Conservation (phyloP, 805 yeast species). For the Starmerella tilneyi region DNA sequence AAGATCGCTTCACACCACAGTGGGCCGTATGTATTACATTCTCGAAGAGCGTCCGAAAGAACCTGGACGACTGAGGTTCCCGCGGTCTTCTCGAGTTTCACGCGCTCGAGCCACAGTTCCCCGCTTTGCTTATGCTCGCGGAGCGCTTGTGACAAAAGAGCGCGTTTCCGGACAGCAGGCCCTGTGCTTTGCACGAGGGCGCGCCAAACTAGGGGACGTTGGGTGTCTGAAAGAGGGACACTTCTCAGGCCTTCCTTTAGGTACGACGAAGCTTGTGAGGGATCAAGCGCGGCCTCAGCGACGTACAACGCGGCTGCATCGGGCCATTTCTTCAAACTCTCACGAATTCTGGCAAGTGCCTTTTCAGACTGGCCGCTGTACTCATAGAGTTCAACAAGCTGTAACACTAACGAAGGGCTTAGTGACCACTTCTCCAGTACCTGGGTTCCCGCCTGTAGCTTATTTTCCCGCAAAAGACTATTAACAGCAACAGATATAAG, state of each 20-base stretch:
- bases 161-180: constrained; percentile 10
- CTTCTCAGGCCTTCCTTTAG: neutral
- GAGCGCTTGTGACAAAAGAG: constrained; percentile 12
- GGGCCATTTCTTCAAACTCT: constrained; percentile 6
- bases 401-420: neutral
- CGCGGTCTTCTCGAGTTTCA: constrained; percentile 6
- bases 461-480: neutral
- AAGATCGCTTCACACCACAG: constrained; percentile 58
- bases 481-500: neutral
- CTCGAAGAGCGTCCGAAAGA: constrained; percentile 48
- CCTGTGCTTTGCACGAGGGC: neutral
- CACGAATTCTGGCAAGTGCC: neutral
- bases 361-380: neutral
- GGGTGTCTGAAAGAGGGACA: neutral
- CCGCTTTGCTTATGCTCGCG: constrained; percentile 5
- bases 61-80: constrained; percentile 27
- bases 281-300: neutral
- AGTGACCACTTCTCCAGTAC: neutral
- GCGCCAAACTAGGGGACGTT: neutral
- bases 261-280: neutral
- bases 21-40: constrained; percentile 46
- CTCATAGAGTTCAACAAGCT: neutral
- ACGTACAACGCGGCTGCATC: constrained; percentile 1
- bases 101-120: constrained; percentile 16
- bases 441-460: neutral